Evolutionary conservation across 371 early-diverging fungal genomes (phyloP).

Genomic region (Dichotomocladium elegans): DNA sequence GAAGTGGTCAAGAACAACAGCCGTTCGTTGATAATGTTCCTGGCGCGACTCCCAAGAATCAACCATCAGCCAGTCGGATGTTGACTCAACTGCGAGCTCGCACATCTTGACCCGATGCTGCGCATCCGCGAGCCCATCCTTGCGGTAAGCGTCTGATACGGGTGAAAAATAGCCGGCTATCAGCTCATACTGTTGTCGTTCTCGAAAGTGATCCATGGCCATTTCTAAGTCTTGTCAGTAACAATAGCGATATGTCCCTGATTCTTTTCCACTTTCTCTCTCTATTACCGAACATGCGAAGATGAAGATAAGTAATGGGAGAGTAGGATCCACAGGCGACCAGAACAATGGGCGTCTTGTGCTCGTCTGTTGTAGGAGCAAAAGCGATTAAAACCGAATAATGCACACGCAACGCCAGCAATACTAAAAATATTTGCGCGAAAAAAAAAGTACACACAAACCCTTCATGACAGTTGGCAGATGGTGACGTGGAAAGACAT

Average conservation of each 20-base stretch:
- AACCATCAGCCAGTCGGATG: slow-evolving; percentile 92
- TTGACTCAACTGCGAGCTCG: slow-evolving; percentile 77
- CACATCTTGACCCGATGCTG: slow-evolving; percentile 93
- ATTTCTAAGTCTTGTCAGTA: slow-evolving; percentile 62
- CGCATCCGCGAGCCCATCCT: slow-evolving; percentile 85
- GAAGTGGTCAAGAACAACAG: slow-evolving; percentile 93
- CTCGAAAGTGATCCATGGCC: slow-evolving; percentile 85
- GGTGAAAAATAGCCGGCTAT: slow-evolving; percentile 96
- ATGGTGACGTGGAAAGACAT: slow-evolving; percentile 18
- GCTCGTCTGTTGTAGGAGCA: slow-evolving; percentile 54
- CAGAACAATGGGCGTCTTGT: slow-evolving; percentile 85
- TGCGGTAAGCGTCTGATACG: slow-evolving; percentile 89
- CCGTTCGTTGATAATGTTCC: slow-evolving; percentile 79
- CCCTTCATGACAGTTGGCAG: slow-evolving; percentile 19
- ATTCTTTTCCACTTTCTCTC: neutral
- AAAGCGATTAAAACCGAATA: neutral
- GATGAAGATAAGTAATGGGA: slow-evolving; percentile 94
- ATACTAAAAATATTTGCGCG: neutral
- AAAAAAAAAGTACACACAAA: neutral
- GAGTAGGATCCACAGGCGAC: slow-evolving; percentile 97
- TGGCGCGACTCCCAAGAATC: slow-evolving; percentile 94
- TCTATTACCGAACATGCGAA: slow-evolving; percentile 94
- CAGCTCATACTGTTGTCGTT: slow-evolving; percentile 75
- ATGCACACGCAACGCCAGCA: neutral
- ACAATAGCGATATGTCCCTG: neutral